phyloP scores from a whole-genome alignment of 2,329 filamentous ascomycete genomes.

The Arachnomyces sp. region DNA sequence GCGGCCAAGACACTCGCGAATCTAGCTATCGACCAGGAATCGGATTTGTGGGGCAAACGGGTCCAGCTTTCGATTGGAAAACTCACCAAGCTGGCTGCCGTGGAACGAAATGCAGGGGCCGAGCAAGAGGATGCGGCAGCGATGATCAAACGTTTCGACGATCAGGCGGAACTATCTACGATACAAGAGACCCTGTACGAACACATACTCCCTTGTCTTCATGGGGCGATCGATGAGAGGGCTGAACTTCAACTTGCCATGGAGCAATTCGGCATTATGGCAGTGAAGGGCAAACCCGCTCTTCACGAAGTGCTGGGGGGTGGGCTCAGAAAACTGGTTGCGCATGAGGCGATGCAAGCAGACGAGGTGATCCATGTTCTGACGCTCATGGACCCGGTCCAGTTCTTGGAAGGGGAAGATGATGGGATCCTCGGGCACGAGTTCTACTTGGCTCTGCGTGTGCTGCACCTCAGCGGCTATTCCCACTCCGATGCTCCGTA shows the following conservation, averaged over 20 bases:
- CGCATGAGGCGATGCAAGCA: conserved; percentile 57
- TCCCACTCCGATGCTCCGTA: conserved; percentile 47
- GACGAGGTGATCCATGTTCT: conserved; percentile 55
- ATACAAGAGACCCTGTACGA: conserved; percentile 73
- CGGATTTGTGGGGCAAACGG: conserved; percentile 84
- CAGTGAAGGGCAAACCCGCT: conserved; percentile 52
- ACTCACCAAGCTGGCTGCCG: conserved; percentile 62
- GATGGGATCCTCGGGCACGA: conserved; percentile 47
- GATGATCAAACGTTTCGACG: conserved; percentile 48
- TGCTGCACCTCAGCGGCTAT: conserved; percentile 45
- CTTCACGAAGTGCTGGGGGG: conserved; percentile 64
- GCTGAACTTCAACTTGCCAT: conserved; percentile 70
- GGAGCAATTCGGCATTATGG: conserved; percentile 51
- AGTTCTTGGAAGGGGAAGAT: conserved; percentile 35
- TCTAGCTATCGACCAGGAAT: conserved; percentile 63
- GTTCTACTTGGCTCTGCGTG: conserved; percentile 65
- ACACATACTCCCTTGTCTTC: conserved; percentile 60
- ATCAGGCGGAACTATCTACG: conserved; percentile 58
- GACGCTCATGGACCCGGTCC: conserved; percentile 61
- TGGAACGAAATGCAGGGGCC: conserved; percentile 22
- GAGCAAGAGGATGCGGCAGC: conserved; percentile 33
- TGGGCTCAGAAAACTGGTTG: conserved; percentile 60
- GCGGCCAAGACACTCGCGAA: conserved; percentile 64
- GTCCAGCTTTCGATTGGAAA: conserved; percentile 87
- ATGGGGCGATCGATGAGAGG: conserved; percentile 66